Percentiles rank a stretch among this genome's conserved stretches.
These are phyloP conservation scores for Vigna nakashimae DNA, from an alignment of 306 rosid genomes.

Conservation along the genomic window DNA sequence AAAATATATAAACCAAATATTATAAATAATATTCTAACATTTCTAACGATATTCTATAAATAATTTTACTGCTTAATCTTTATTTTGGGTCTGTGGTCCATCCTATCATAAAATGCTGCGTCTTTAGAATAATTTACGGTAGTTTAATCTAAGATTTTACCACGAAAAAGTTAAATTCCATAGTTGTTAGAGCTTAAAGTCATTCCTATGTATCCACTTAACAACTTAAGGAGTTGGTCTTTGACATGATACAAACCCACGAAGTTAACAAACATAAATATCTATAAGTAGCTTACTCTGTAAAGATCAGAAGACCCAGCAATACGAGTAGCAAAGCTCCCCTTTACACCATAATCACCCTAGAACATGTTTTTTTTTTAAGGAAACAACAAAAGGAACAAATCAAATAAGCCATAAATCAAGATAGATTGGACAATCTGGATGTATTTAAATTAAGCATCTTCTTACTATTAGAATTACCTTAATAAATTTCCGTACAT, in stretches of 20 bases:
- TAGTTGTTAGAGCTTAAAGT: background rate
- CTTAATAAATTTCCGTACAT: constrained; percentile 87
- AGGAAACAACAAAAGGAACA: constrained; percentile 35
- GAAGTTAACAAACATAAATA: constrained; percentile 18
- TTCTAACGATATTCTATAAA: no score
- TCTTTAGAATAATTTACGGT: constrained; percentile 7
- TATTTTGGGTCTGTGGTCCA: no score
- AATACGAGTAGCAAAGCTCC: constrained; percentile 91
- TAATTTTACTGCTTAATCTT: no score
- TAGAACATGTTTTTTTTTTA: constrained; percentile 40
- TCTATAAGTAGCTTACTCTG: constrained; percentile 63
- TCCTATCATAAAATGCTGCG: background rate
- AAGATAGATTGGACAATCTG: constrained; percentile 26
- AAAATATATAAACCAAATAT: no score
- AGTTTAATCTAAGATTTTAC: constrained; percentile 32
- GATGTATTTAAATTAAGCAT: constrained; percentile 3
- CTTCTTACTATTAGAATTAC: constrained; percentile 50
- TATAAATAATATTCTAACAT: no score
- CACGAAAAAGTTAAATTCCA: constrained; percentile 10
- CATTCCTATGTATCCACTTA: constrained; percentile 22
- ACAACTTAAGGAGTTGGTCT: constrained; percentile 34
- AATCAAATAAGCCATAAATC: constrained; percentile 32
- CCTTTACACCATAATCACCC: constrained; percentile 90
- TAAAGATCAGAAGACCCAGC: constrained; percentile 95
- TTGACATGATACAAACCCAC: constrained; percentile 8